phyloP scores from a whole-genome alignment of 2,329 filamentous ascomycete genomes.

The Colletotrichum costaricense region DNA sequence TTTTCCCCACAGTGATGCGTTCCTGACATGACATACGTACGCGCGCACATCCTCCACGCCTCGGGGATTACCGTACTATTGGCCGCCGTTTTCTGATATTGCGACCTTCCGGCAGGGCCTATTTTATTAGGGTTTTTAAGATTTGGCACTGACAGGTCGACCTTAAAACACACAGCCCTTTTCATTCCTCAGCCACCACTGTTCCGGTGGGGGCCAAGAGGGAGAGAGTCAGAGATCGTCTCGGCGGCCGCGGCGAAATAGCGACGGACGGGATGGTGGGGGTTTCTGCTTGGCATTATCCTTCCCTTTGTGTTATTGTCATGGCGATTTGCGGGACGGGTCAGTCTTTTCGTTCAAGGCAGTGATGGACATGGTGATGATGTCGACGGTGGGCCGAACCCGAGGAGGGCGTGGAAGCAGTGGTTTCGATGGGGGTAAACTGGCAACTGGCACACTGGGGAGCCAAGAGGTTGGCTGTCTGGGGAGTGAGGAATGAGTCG shows the following conservation, averaged over 20 bases:
- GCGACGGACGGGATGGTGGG: background rate
- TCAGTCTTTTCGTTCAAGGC: background rate
- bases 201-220: background rate
- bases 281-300: background rate
- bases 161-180: constrained; percentile 4
- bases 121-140: constrained; percentile 3
- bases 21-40: background rate
- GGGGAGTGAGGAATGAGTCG: background rate
- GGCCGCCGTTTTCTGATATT: background rate
- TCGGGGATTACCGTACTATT: background rate
- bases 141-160: constrained; percentile 10
- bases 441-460: too few relatives aligned
- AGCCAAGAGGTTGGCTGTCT: constrained; percentile 1
- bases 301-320: background rate
- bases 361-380: background rate
- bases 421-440: background rate
- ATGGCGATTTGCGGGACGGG: background rate
- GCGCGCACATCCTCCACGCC: background rate
- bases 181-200: background rate
- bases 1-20: background rate
- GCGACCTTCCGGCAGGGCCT: background rate
- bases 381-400: constrained; percentile 13
- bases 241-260: background rate
- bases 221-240: background rate
- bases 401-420: background rate